Base-by-base conservation (phyloP, 139 green algal genomes). In the Auxenochlorella pyrenoidosa region DNA sequence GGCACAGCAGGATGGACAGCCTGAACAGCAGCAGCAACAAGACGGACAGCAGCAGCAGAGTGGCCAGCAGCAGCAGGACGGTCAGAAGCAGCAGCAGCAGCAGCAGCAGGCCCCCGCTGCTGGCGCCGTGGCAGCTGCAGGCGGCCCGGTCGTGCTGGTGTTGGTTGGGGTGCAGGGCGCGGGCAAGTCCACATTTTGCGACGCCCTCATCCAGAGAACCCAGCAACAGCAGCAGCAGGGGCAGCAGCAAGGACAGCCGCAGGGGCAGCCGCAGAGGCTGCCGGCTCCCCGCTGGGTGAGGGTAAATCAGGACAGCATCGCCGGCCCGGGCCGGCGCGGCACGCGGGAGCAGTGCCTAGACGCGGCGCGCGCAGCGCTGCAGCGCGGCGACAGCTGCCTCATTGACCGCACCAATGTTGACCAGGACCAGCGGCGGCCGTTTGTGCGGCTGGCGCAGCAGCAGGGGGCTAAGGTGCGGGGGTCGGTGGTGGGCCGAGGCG, bases 171-270 rank as follows among this genome's bases (percentile, higher is more conserved):
- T 89, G 0, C 88, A 87, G 13, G 88, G 89, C 32, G 65, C 87
- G 40, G 95, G 95, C 83, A 97, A 97, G 84, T 94, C 89, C 83
- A 97, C 94, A 1, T 95, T 97, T 59, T 83, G 76, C 70, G 44
- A 85, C 1, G 22, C 28, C 0, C 88, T 97, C 18, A 84, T 92
- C 6, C 15, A 80, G 40, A 24, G 54, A 8, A 38, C 51, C 2
- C 51, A 71, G 78, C 40, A 65, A 44, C 40, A 16, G 43, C 26
- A 82, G 43, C 36, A 44, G 78, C 54, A 82, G 78, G 30, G 30
- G 34, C 40, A 59, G 18, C 30, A 73, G 76, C 44, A 66, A 47
- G 41, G 32, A 22, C 12, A 32, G 32, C 76, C 32, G 16, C 18
- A 38, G n/a, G 3, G 6, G 32, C 76, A 68, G 76, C 76, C 32